Evolutionary conservation across 352 stramenopile species (phyloP).

Genomic region (Sclerospora graminicola): DNA sequence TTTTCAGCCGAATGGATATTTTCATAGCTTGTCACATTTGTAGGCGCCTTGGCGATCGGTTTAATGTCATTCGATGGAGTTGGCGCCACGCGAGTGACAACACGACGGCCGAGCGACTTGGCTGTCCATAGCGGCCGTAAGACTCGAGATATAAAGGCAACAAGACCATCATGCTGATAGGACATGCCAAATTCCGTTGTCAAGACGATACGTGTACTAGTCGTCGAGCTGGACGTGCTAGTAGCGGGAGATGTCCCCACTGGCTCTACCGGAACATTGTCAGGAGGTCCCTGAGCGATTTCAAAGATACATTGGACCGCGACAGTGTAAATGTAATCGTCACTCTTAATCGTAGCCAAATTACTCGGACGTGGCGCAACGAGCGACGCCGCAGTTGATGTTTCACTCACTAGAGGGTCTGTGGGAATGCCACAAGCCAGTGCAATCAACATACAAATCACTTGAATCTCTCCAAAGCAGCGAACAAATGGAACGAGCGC

Average conservation of each 20-base stretch:
- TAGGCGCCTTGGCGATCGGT: constrained; percentile 14
- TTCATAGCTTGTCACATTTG: constrained; percentile 25
- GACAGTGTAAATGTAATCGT: constrained; percentile 70
- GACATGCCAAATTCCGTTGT: constrained; percentile 83
- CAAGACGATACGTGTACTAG: constrained; percentile 68
- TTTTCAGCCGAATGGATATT: constrained; percentile 35
- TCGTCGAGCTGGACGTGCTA: constrained; percentile 11
- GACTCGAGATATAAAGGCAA: constrained; percentile 74
- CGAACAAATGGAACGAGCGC: constrained; percentile 65
- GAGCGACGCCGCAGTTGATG: constrained; percentile 35
- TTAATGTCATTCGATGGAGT: constrained; percentile 12
- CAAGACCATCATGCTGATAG: constrained; percentile 76
- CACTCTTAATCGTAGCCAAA: constrained; percentile 40
- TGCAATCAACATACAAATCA: constrained; percentile 83
- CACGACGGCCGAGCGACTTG: constrained; percentile 44
- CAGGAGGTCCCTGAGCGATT: constrained; percentile 41
- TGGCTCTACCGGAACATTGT: constrained; percentile 27
- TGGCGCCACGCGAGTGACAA: constrained; percentile 14
- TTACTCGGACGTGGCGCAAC: constrained; percentile 26
- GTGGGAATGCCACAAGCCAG: constrained; percentile 78
- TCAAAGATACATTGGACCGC: constrained; percentile 81
- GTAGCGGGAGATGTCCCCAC: constrained; percentile 13
- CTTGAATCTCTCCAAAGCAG: constrained; percentile 76
- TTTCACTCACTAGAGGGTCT: constrained; percentile 58
- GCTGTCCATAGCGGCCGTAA: constrained; percentile 63